Conservation (phyloP, 2,329 filamentous ascomycete species). For the Alternaria sp. region DNA sequence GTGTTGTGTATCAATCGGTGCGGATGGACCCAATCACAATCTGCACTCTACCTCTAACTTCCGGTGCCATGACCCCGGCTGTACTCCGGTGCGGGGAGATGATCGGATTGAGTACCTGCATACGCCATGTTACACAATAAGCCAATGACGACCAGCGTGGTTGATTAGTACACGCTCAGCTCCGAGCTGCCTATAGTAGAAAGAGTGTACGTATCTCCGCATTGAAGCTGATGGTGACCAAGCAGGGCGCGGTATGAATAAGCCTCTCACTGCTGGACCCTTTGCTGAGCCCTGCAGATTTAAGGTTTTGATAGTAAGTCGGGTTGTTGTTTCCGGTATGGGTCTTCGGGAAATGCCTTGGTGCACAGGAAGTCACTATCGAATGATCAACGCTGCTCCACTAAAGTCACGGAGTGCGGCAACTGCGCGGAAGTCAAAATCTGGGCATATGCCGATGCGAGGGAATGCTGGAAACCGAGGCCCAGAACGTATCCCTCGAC, state of each 20-base stretch:
- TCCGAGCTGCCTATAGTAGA: not conserved
- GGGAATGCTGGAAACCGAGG: not conserved
- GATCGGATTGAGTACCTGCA: slow-evolving; percentile 10
- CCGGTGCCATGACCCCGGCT: not conserved
- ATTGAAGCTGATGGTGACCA: not conserved
- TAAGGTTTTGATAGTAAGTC: not conserved
- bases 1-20: not conserved
- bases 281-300: not conserved
- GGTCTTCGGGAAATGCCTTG: not conserved
- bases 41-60: not conserved
- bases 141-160: not conserved
- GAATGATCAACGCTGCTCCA: not conserved
- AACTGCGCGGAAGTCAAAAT: not conserved
- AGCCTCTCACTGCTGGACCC: not conserved
- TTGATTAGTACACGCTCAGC: not conserved
- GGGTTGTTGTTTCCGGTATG: not conserved
- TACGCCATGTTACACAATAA: not conserved
- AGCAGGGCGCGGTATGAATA: not conserved
- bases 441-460: not conserved
- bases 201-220: not conserved
- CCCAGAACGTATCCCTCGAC: not conserved
- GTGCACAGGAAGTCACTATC: not conserved
- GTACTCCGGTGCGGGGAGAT: slow-evolving; percentile 7
- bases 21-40: not conserved
- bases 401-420: not conserved